Evolutionary conservation across 805 yeast genomes (phyloP).

Genomic region (Lipomyces orientalis): DNA sequence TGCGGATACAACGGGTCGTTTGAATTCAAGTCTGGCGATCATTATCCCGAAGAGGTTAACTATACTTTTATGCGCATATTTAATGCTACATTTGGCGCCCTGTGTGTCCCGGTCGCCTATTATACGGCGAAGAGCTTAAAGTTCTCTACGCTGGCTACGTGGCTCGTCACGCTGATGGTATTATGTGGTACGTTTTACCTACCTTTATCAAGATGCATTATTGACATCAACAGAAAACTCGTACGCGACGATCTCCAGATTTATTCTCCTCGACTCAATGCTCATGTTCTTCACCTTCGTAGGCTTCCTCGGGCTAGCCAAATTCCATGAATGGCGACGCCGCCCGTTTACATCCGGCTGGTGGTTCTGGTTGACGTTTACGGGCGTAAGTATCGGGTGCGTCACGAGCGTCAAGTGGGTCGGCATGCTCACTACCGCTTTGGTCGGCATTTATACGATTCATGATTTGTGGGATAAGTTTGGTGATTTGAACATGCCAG

Average conservation of each 20-base stretch:
- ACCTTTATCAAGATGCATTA: neutral
- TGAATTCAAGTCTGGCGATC: conserved; percentile 82
- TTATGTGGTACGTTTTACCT: conserved; percentile 23
- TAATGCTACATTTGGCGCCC: conserved; percentile 81
- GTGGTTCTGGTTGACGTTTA: conserved; percentile 90
- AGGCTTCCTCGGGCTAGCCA: conserved; percentile 73
- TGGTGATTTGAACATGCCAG: conserved; percentile 58
- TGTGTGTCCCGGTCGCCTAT: conserved; percentile 87
- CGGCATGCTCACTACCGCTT: conserved; percentile 85
- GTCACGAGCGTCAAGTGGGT: conserved; percentile 91
- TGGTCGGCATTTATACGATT: conserved; percentile 88
- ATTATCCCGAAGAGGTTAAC: conserved; percentile 77
- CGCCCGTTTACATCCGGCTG: conserved; percentile 76
- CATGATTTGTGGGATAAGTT: conserved; percentile 85
- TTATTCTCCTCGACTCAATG: conserved; percentile 90
- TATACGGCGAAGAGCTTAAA: conserved; percentile 79
- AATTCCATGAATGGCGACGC: conserved; percentile 67
- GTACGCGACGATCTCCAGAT: conserved; percentile 83
- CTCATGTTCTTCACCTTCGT: conserved; percentile 84
- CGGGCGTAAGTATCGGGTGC: conserved; percentile 88
- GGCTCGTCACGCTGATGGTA: conserved; percentile 82
- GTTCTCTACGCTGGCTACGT: conserved; percentile 69
- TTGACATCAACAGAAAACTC: conserved; percentile 70
- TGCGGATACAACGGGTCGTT: conserved; percentile 89
- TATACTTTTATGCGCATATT: conserved; percentile 86